Conservation (phyloP, 2,329 filamentous ascomycete species). For the Tolypocladium paradoxum region DNA sequence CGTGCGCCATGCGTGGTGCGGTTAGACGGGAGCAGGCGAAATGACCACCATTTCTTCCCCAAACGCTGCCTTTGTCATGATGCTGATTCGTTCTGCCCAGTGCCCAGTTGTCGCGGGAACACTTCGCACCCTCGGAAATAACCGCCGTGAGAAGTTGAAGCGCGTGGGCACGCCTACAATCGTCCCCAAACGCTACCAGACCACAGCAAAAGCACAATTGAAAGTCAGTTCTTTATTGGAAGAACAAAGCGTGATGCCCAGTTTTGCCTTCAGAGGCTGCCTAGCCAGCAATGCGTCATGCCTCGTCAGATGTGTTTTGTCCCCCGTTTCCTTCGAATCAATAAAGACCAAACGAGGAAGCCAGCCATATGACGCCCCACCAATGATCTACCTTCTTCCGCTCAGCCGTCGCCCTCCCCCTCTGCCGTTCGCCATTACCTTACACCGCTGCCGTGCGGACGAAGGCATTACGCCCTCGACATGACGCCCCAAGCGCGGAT, state of each 20-base stretch:
- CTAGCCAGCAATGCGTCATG: conserved; percentile 27
- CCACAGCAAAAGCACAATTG: conserved; percentile 2
- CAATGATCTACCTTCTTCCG: conserved; percentile 26
- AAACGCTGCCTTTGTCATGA: no score
- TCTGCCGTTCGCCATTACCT: conserved; percentile 2
- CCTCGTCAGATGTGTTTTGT: conserved; percentile 22
- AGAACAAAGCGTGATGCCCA: conserved; percentile 29
- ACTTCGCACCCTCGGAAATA: background rate
- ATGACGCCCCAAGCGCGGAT: conserved; percentile 97
- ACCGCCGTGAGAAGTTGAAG: background rate
- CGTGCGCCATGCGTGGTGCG: background rate
- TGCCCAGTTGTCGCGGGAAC: no score
- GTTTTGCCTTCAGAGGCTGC: conserved; percentile 24
- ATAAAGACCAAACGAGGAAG: conserved; percentile 35
- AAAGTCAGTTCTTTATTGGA: conserved; percentile 26
- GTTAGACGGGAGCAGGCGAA: background rate
- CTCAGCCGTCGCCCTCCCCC: background rate
- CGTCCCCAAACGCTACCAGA: background rate
- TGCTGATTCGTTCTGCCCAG: background rate
- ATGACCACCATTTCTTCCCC: background rate
- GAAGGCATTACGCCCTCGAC: conserved; percentile 63
- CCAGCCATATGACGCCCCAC: conserved; percentile 35
- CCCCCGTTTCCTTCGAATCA: conserved; percentile 26
- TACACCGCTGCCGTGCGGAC: conserved; percentile 7
- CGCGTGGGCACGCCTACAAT: no score